Percentiles rank a stretch among this genome's conserved stretches.
phyloP scores from a whole-genome alignment of 352 stramenopile genomes.

The Phytophthora rubi region DNA sequence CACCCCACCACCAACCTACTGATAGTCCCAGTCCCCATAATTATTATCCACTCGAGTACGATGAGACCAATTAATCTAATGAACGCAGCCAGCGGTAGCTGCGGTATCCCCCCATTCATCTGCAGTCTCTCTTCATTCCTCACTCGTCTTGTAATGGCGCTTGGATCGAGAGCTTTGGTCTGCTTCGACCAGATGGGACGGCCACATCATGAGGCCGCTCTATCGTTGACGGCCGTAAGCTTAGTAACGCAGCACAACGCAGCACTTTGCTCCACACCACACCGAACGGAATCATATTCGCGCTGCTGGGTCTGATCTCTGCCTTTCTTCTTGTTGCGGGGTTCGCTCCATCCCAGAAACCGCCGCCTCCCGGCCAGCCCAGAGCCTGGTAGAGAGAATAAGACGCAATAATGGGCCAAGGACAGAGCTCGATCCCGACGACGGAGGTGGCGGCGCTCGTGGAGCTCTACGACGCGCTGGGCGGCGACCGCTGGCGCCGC shows the following conservation, averaged over 20 bases:
- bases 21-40: constrained; percentile 33
- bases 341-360: constrained; percentile 22
- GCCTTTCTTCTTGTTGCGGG: background rate
- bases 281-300: constrained; percentile 12
- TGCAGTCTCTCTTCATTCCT: background rate
- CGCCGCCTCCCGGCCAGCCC: background rate
- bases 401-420: constrained; percentile 62
- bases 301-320: constrained; percentile 14
- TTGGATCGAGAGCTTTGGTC: constrained; percentile 16
- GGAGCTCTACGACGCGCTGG: constrained; percentile 75
- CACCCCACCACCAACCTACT: constrained; percentile 3
- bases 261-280: background rate
- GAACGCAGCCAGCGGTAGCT: constrained; percentile 43
- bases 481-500: constrained; percentile 72
- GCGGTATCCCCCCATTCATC: constrained; percentile 15
- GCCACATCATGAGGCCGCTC: background rate
- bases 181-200: constrained; percentile 29
- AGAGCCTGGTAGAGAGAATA: constrained; percentile 24
- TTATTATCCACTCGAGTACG: constrained; percentile 33
- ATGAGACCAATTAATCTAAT: constrained; percentile 29
- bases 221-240: constrained; percentile 12
- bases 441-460: constrained; percentile 72
- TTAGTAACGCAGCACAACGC: constrained; percentile 10
- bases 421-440: constrained; percentile 78
- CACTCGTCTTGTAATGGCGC: too few relatives aligned